Evolutionary conservation across 257 asterid species (phyloP).

Genomic region (Leptodermis oblonga): DNA sequence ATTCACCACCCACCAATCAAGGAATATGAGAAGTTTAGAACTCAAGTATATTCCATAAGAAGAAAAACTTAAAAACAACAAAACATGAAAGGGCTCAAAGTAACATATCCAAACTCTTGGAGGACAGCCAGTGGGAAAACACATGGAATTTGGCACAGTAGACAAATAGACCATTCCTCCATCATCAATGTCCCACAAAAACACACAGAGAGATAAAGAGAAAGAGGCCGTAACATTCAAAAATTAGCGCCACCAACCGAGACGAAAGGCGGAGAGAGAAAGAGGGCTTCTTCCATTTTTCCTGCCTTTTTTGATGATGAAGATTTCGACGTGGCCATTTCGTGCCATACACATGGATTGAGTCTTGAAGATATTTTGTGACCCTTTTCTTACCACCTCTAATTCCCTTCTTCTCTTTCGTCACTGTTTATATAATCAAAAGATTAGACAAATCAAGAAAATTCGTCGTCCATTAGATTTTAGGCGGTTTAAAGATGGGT

Average conservation of each 20-base stretch:
- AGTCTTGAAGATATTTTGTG: conserved; percentile 46
- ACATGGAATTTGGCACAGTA: too few species aligned
- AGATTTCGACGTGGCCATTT: conserved; percentile 45
- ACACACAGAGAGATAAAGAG: background rate
- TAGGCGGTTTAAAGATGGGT: conserved; percentile 29
- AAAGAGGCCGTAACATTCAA: background rate
- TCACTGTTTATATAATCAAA: background rate
- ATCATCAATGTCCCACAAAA: background rate
- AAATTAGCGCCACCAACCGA: conserved; percentile 17
- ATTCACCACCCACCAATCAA: too few species aligned
- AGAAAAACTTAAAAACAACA: too few species aligned
- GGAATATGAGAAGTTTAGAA: too few species aligned
- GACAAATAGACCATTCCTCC: background rate
- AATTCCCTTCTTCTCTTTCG: background rate
- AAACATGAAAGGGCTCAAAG: background rate
- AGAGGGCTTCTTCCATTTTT: conserved; percentile 10
- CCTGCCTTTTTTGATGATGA: conserved; percentile 24
- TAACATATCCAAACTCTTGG: background rate
- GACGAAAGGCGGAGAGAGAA: background rate
- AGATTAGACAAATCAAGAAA: background rate
- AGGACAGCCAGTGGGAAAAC: background rate
- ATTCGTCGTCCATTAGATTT: conserved; percentile 54
- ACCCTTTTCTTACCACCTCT: conserved; percentile 17
- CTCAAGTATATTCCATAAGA: too few species aligned
- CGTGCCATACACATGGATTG: conserved; percentile 39